Conservation (phyloP, 257 asterid genomes). For the Primulina huaijiensis region DNA sequence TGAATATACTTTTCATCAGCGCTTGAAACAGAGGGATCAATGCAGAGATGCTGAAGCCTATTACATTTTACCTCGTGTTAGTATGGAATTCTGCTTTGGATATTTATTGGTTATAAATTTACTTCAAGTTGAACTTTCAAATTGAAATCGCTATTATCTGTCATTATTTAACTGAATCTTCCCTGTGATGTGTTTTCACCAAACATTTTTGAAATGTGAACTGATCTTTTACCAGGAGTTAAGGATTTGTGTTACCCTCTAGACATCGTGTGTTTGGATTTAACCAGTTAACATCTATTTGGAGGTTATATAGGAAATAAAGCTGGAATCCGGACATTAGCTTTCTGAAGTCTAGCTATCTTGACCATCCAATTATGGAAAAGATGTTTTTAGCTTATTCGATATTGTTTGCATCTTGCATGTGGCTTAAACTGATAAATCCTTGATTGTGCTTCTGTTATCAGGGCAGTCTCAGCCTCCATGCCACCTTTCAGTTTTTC, state of each 20-base stretch:
- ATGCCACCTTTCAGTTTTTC: slow-evolving; percentile 98
- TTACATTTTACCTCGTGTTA: too few species aligned
- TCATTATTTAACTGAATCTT: slow-evolving; percentile 17
- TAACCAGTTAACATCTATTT: slow-evolving; percentile 7
- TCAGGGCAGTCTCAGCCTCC: slow-evolving; percentile 99
- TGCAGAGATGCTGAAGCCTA: not conserved
- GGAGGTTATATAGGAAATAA: slow-evolving; percentile 7
- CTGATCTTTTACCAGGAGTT: slow-evolving; percentile 21
- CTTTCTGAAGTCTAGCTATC: not conserved
- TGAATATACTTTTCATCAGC: not conserved
- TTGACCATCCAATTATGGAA: slow-evolving; percentile 17
- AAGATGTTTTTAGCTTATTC: slow-evolving; percentile 20
- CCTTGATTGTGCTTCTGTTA: slow-evolving; percentile 37
- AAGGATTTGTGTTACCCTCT: slow-evolving; percentile 5
- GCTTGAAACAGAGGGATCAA: not conserved
- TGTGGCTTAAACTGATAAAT: slow-evolving; percentile 31
- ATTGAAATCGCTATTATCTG: not conserved
- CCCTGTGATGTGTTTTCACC: slow-evolving; percentile 5
- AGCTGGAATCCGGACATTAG: slow-evolving; percentile 4
- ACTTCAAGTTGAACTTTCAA: not conserved
- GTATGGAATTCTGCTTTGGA: not conserved
- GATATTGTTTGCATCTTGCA: slow-evolving; percentile 16
- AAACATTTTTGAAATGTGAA: not conserved
- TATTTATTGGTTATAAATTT: not conserved
- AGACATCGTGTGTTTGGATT: slow-evolving; percentile 12